Evolutionary conservation across 371 early-diverging fungal species (phyloP).

Genomic region (Apophysomyces ossiformis): DNA sequence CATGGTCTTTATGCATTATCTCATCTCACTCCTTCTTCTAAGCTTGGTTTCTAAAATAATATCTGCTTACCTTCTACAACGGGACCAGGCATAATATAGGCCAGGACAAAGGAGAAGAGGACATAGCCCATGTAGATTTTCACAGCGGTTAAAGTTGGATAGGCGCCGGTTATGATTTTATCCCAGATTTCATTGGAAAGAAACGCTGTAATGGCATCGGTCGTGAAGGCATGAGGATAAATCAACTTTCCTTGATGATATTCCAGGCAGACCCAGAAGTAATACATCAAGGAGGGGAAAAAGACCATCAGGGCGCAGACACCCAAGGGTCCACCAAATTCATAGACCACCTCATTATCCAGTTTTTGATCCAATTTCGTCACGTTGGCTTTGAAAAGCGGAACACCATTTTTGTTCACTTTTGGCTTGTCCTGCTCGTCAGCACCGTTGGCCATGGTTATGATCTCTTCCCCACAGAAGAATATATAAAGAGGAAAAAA

Average conservation of each 20-base stretch:
- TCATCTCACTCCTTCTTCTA: not conserved
- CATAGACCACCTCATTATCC: conserved; percentile 68
- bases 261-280: conserved; percentile 74
- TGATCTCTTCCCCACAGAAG: no score
- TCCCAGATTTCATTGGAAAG: conserved; percentile 50
- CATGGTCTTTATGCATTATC: not conserved
- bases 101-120: conserved; percentile 58
- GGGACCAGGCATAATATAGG: conserved; percentile 74
- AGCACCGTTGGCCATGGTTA: not conserved
- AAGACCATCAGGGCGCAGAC: conserved; percentile 72
- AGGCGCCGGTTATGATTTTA: conserved; percentile 47
- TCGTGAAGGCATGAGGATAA: conserved; percentile 46
- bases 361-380: conserved; percentile 54
- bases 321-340: conserved; percentile 78
- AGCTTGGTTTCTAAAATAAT: not conserved
- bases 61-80: conserved; percentile 46
- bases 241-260: conserved; percentile 65
- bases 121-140: conserved; percentile 67
- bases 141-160: conserved; percentile 58
- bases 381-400: conserved; percentile 41
- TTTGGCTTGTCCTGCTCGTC: conserved; percentile 13
- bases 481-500: not conserved
- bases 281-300: conserved; percentile 76
- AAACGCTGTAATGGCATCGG: conserved; percentile 42
- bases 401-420: conserved; percentile 43